Conservation (phyloP, 257 asterid species). For the Rhazya stricta region DNA sequence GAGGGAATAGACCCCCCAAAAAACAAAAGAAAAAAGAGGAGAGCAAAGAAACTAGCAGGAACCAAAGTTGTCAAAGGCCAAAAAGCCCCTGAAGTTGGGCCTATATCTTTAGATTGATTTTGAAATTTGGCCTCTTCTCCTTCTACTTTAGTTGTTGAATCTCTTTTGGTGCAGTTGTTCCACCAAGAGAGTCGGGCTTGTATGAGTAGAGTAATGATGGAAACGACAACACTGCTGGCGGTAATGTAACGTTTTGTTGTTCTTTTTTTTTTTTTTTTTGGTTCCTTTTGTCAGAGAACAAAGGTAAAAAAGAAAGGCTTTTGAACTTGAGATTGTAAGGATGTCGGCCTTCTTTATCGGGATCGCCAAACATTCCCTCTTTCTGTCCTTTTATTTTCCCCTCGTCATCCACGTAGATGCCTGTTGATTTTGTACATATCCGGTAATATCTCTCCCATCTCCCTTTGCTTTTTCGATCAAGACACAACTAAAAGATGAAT, state of each 20-base stretch:
- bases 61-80: slow-evolving; percentile 16
- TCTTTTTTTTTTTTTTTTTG: slow-evolving; percentile 7
- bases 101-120: slow-evolving; percentile 20
- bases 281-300: slow-evolving; percentile 42
- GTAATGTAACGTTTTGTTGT: background rate
- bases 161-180: background rate
- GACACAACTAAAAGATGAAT: background rate
- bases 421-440: background rate
- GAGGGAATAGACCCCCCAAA: background rate
- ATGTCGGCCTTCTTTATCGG: slow-evolving; percentile 37
- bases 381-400: slow-evolving; percentile 17
- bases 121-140: slow-evolving; percentile 25
- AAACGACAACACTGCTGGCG: background rate
- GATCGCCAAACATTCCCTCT: slow-evolving; percentile 39
- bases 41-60: slow-evolving; percentile 1
- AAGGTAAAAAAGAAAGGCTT: slow-evolving; percentile 33
- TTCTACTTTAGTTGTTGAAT: background rate
- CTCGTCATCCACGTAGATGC: background rate
- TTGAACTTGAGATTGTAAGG: slow-evolving; percentile 19
- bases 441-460: background rate
- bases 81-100: slow-evolving; percentile 20
- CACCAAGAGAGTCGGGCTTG: slow-evolving; percentile 1
- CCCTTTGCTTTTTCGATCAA: background rate
- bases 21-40: background rate
- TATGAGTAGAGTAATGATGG: background rate